These are phyloP conservation scores for Drosera spatulata DNA, from an alignment of 179 eudicot genomes.

Conservation along the genomic window DNA sequence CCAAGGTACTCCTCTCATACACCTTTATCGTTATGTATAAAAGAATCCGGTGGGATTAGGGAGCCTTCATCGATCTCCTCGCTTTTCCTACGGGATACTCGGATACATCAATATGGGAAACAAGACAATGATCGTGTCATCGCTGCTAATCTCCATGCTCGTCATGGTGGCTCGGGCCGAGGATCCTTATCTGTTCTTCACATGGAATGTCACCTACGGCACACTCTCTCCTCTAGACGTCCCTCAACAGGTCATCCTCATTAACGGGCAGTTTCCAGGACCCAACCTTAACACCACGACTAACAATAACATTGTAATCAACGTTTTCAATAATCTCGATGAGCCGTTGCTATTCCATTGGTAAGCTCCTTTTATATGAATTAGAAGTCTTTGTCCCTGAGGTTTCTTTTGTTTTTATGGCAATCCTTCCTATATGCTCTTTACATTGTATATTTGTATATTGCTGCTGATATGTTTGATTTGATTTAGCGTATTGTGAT, in stretches of 20 bases:
- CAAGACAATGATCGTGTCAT: neutral
- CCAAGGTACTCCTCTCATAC: no score
- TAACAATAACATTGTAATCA: conserved; percentile 26
- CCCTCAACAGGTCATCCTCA: conserved; percentile 20
- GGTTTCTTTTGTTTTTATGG: neutral
- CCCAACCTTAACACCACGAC: conserved; percentile 28
- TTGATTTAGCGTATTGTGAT: no score
- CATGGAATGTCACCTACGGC: conserved; percentile 24
- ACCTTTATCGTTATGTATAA: no score
- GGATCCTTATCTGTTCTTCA: conserved; percentile 21
- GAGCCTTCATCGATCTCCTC: no score
- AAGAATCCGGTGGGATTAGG: no score
- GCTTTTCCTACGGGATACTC: no score
- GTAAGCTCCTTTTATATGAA: neutral
- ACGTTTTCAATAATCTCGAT: conserved; percentile 26
- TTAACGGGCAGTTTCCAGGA: conserved; percentile 26
- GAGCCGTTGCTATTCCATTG: conserved; percentile 31
- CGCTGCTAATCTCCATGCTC: neutral
- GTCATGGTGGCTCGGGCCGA: conserved; percentile 9
- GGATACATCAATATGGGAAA: neutral
- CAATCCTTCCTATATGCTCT: neutral
- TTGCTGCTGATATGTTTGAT: no score
- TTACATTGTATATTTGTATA: no score
- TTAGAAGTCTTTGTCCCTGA: neutral
- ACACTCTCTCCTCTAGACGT: conserved; percentile 19